Percentiles rank a stretch among this genome's conserved stretches.
These are phyloP conservation scores for Phytophthora ramorum DNA, from an alignment of 352 stramenopile genomes.

Conservation along the genomic window DNA sequence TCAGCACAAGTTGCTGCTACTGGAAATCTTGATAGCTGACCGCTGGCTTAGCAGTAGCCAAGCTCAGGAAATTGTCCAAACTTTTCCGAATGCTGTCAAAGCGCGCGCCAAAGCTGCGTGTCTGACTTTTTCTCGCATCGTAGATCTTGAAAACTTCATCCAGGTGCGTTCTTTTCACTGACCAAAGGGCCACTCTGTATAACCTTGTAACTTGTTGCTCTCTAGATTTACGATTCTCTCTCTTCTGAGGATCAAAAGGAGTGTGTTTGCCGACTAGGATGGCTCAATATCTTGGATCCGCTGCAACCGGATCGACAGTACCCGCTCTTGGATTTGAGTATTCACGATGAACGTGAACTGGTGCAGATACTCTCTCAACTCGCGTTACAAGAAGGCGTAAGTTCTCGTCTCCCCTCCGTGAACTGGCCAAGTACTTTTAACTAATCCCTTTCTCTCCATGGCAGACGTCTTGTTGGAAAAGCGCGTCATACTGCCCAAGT, in stretches of 20 bases:
- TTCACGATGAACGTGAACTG: constrained; percentile 79
- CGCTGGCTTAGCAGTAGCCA: constrained; percentile 62
- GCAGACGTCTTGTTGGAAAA: constrained; percentile 28
- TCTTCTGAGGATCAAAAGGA: constrained; percentile 62
- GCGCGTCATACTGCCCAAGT: constrained; percentile 36
- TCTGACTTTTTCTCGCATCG: constrained; percentile 68
- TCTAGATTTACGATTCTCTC: constrained; percentile 60
- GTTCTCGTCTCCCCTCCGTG: neutral
- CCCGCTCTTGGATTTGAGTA: constrained; percentile 67
- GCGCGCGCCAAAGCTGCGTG: constrained; percentile 60
- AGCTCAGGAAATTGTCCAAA: constrained; percentile 42
- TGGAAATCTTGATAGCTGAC: constrained; percentile 64
- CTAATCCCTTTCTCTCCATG: neutral
- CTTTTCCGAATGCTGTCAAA: constrained; percentile 57
- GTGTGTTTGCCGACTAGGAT: constrained; percentile 72
- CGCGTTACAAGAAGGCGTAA: constrained; percentile 68
- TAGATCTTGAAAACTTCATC: constrained; percentile 81
- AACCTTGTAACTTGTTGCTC: neutral
- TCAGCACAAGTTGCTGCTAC: constrained; percentile 29
- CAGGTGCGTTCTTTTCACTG: constrained; percentile 34
- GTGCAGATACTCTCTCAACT: constrained; percentile 83
- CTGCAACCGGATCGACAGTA: constrained; percentile 80
- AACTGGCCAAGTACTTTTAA: neutral
- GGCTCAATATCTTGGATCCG: constrained; percentile 88
- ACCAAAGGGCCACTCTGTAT: neutral